A percentile compares a stretch with the other conserved stretches of the same genome.
Evolutionary conservation across 257 asterid species (phyloP).

Genomic region (Oldenlandia corymbosa): DNA sequence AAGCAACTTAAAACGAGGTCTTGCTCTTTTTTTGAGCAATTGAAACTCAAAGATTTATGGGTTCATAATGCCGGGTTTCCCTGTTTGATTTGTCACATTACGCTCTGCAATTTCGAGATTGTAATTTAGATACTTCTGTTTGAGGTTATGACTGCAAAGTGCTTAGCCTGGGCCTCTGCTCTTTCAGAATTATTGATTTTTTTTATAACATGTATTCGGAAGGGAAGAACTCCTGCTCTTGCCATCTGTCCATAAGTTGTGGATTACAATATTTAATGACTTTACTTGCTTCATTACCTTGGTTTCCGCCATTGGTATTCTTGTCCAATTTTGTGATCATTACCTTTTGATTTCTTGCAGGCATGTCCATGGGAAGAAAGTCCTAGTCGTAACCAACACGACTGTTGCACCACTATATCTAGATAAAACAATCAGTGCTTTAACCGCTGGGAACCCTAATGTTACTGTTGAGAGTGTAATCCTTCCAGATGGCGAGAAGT

Average conservation of each 20-base stretch:
- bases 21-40: background rate
- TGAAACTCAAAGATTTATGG: background rate
- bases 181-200: background rate
- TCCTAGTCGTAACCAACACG: slow-evolving; percentile 87
- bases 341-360: slow-evolving; percentile 30
- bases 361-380: slow-evolving; percentile 95
- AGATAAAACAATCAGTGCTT: slow-evolving; percentile 75
- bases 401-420: slow-evolving; percentile 87
- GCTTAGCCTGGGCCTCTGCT: no score
- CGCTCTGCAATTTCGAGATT: background rate
- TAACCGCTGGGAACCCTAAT: slow-evolving; percentile 73
- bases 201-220: background rate
- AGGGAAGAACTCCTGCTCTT: background rate
- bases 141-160: background rate
- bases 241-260: no score
- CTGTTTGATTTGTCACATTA: background rate
- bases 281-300: background rate
- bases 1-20: background rate
- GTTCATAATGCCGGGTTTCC: background rate
- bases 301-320: background rate
- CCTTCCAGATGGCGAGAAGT: slow-evolving; percentile 94
- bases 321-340: slow-evolving; percentile 9
- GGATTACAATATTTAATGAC: background rate
- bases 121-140: background rate
- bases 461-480: slow-evolving; percentile 77